Percentiles rank a stretch among this genome's conserved stretches.
Evolutionary conservation across 2,329 filamentous ascomycete species (phyloP).

Genomic region (Purpureocillium lavendulum): DNA sequence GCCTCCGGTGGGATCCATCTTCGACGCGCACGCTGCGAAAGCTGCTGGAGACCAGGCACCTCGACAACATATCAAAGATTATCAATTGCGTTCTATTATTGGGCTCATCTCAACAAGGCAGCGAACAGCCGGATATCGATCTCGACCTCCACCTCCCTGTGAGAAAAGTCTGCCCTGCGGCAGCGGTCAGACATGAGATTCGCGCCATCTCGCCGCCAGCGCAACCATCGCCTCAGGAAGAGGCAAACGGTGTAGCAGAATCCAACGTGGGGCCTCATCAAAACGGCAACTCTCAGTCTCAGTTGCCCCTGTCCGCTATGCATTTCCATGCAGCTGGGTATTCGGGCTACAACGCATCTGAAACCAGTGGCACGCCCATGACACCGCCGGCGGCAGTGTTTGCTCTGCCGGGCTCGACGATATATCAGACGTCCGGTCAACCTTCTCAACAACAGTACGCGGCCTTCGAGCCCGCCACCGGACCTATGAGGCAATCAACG

Average conservation of each 20-base stretch:
- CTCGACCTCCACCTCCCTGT: constrained; percentile 6
- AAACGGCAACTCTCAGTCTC: neutral
- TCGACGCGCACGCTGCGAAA: constrained; percentile 32
- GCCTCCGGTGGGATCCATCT: constrained; percentile 32
- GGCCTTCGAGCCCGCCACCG: neutral
- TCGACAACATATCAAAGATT: constrained; percentile 28
- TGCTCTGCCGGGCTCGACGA: neutral
- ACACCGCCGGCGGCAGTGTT: neutral
- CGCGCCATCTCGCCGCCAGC: neutral
- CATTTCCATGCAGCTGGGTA: neutral
- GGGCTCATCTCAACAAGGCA: constrained; percentile 14
- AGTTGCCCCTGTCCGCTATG: neutral
- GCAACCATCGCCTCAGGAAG: too few relatives aligned
- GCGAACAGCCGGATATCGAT: neutral
- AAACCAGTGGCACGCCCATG: neutral
- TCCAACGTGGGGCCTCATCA: neutral
- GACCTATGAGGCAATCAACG: too few relatives aligned
- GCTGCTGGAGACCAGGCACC: constrained; percentile 35
- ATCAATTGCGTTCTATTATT: constrained; percentile 30
- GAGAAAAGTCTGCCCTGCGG: constrained; percentile 5
- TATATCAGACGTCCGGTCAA: neutral
- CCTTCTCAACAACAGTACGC: neutral
- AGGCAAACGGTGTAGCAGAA: neutral
- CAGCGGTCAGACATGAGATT: constrained; percentile 4
- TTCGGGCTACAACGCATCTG: neutral